Base-by-base conservation (phyloP, 108 stramenopile genomes). In the Halocafeteria seosinensis region DNA sequence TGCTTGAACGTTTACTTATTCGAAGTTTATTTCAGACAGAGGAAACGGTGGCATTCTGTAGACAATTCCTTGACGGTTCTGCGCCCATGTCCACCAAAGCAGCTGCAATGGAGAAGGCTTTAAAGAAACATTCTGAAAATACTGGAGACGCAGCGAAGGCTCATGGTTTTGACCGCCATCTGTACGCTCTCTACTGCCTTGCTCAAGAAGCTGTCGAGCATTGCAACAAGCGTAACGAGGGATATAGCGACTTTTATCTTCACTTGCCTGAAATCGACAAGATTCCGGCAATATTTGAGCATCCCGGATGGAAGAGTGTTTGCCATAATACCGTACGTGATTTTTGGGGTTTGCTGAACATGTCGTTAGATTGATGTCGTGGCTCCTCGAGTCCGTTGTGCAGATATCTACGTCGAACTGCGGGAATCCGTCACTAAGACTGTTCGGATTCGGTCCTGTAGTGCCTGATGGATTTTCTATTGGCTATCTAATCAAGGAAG, bases 401-500 rank as follows among this genome's bases (percentile, higher is more conserved):
- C 38, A 50, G 4, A 9, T 63, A 6, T 63, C 63, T 12, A 63
- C 63, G 5, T 24, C n/a, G 21, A 63, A 63, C 50, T 63, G 63
- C 25, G 63, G 63, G 23, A 63, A 63, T 25, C 63, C 63, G 25
- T 17, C 51, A 23, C 63, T 63, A 24, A 37, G 37, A 17, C 63
- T 63, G 35, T 63, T 63, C 1, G 63, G 63, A 24, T 63, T 63
- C 50, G 63, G 63, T 29, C 52, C 52, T 25, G 63, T 63, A 11
- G 29, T 50, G 8, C 23, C 21, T 29, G 28, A 63, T 31, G 63
- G 63, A 0, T 12, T 63, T 9, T 50, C 50, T 30, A 63, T 63
- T 21, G 63, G 63, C 30, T 63, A 63, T 50, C 52, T 63, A 8
- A 63, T 63, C 63, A 63, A 63, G 37, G 50, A 63, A 17, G n/a